These are phyloP conservation scores for Podochytrium sp. DNA, from an alignment of 192 early-diverging fungal genomes.

Conservation along the genomic window DNA sequence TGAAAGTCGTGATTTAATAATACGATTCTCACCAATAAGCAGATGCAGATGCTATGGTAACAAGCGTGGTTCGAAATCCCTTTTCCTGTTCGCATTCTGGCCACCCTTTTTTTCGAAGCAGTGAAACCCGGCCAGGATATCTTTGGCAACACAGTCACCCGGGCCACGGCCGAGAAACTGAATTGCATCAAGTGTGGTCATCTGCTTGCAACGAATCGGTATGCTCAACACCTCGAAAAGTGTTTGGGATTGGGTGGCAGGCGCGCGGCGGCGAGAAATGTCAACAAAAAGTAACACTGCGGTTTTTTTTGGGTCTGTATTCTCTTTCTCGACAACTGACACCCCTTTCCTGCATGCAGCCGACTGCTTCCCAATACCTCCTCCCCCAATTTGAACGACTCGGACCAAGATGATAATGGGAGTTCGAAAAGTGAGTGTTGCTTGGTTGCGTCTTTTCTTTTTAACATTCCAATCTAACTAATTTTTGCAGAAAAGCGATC, in stretches of 20 bases:
- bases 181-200: conserved; percentile 83
- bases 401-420: conserved; percentile 36
- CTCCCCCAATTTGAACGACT: conserved; percentile 39
- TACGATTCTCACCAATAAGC: neutral
- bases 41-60: conserved; percentile 60
- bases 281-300: conserved; percentile 65
- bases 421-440: neutral
- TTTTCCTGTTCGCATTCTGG: neutral
- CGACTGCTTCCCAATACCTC: conserved; percentile 18
- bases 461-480: neutral
- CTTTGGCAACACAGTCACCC: conserved; percentile 64
- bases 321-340: too few species aligned
- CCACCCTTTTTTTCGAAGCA: conserved; percentile 35
- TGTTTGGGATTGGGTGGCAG: conserved; percentile 84
- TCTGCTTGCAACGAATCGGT: conserved; percentile 79
- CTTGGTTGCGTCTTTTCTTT: neutral
- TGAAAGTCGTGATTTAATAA: too few species aligned
- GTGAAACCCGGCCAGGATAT: conserved; percentile 58
- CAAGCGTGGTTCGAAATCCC: conserved; percentile 1
- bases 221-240: conserved; percentile 91
- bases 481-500: conserved; percentile 23
- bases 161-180: conserved; percentile 63
- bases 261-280: conserved; percentile 6
- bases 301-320: too few species aligned
- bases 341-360: neutral